Evolutionary conservation across 1,284 basidiomycete genomes (phyloP), one percentile per base, ranked within the genome.

Genomic region (Microbotryomycetes sp.): DNA sequence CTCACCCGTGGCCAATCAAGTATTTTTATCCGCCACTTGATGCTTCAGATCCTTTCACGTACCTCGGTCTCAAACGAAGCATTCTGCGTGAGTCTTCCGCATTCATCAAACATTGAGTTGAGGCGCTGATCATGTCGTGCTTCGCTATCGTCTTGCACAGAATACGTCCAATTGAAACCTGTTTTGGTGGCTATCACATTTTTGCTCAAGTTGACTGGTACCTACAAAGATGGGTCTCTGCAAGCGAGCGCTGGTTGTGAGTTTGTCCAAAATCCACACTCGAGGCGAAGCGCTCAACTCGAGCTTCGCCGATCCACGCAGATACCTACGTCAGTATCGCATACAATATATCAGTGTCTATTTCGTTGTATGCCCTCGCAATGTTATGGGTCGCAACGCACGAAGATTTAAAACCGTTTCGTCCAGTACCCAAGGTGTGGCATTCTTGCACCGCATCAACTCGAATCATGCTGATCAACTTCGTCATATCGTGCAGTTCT

Each of bases 151-250:
- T 19, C n/a, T 25, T 23, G 57, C 47, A 19, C 70, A 94, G 91
- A 98, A 81, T 98, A 98, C 74, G 94, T 97, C 3, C 92, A 97
- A 76, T 81, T 98, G 63, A 98, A 98, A 73, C 94, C 94, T 0
- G 75, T 94, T 0, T 81, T 98, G 1, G 93, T 94, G 0, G 74
- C 88, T 1, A 84, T 83, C 0, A 97, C 91, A 0, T 79, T 97
- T 55, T 81, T 94, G 23, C 81, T 96, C 70, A 98, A 98, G 75
- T 84, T 86, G 0, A 80, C 82, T 1, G 89, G 88, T 5, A 91
- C 87, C 66, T 99, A 89, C 79, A 85, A 88, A 70, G 94, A 98
- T 75, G 94, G 94, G 48, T 82, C 86, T 73, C 85, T 96, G 71
- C 82, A 85, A 42, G 81, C 83, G 19, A 83, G 85, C 66, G 92